phyloP scores from a whole-genome alignment of 306 rosid genomes.

The Hippophae gyantsensis region DNA sequence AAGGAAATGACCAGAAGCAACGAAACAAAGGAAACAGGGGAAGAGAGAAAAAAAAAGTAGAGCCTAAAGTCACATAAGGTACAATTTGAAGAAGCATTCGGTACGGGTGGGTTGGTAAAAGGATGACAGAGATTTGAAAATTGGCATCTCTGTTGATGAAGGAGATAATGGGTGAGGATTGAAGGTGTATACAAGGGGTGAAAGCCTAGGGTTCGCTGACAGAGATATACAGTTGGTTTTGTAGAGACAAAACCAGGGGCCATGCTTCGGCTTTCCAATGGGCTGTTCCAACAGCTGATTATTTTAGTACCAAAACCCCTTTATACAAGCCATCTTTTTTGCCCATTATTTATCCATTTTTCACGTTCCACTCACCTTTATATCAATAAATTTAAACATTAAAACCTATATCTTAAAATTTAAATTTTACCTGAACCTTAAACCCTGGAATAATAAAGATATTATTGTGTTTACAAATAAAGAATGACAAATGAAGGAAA shows the following conservation, averaged over 20 bases:
- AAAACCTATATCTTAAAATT: too few species aligned
- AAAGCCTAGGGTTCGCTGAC: conserved; percentile 38
- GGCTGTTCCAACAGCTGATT: conserved; percentile 92
- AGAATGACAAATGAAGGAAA: too few species aligned
- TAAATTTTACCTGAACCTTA: too few species aligned
- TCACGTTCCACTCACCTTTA: too few species aligned
- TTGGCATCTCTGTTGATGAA: conserved; percentile 29
- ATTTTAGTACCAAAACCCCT: conserved; percentile 11
- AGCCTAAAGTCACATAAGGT: not conserved
- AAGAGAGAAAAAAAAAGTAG: not conserved
- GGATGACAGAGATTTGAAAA: conserved; percentile 24
- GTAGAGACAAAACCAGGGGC: conserved; percentile 94
- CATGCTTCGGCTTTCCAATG: conserved; percentile 72
- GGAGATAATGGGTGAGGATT: conserved; percentile 22
- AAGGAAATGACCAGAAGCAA: conserved; percentile 4
- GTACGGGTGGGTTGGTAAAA: conserved; percentile 20
- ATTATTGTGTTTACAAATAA: too few species aligned
- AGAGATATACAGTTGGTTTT: conserved; percentile 54
- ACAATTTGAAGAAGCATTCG: conserved; percentile 7
- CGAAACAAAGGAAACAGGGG: conserved; percentile 16
- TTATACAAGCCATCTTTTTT: too few species aligned
- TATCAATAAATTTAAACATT: too few species aligned
- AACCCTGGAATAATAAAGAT: too few species aligned
- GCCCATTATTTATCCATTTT: too few species aligned
- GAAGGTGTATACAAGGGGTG: conserved; percentile 47